Evolutionary conservation across 331 rosid species (phyloP).

Genomic region (Telfairia occidentalis): DNA sequence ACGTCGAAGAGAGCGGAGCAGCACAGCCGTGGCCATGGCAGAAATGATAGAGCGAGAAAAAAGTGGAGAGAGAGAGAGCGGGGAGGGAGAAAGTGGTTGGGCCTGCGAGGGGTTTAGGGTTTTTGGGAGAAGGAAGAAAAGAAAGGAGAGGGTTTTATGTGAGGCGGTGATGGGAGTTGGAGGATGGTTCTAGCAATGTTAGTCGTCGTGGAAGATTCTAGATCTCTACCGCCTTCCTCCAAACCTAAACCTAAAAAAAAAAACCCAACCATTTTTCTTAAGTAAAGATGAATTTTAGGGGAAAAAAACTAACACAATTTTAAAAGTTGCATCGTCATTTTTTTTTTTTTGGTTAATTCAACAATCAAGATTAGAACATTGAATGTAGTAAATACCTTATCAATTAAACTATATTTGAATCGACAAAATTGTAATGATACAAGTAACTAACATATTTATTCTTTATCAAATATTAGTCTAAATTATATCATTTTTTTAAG

Average conservation of each 20-base stretch:
- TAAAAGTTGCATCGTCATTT: no score
- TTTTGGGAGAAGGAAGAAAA: slow-evolving; percentile 12
- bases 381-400: no score
- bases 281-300: neutral
- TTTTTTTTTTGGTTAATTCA: no score
- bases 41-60: neutral
- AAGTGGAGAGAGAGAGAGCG: neutral
- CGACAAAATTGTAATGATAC: no score
- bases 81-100: neutral
- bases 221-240: neutral
- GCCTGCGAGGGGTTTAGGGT: slow-evolving; percentile 36
- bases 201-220: slow-evolving; percentile 5
- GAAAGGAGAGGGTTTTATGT: neutral
- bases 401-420: no score
- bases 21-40: slow-evolving; percentile 57
- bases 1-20: slow-evolving; percentile 68
- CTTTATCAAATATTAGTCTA: no score
- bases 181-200: slow-evolving; percentile 4
- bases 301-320: no score
- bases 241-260: slow-evolving; percentile 1
- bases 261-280: neutral
- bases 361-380: no score
- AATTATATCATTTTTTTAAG: no score
- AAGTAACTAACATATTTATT: no score
- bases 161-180: neutral